Base-by-base conservation (phyloP, 805 yeast genomes). In the Candida ficus region DNA sequence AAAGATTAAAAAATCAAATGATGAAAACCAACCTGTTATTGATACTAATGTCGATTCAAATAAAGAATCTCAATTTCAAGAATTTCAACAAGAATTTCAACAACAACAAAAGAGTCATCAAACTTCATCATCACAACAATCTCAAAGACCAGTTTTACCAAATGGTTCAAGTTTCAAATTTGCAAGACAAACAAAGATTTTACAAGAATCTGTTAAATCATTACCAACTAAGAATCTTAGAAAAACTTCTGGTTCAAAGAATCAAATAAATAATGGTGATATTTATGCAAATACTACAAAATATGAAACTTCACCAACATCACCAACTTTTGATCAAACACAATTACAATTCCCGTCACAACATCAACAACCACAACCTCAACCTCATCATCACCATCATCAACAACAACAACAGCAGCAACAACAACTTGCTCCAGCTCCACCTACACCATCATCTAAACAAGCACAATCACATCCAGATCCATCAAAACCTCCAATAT, bases 151-250 rank as follows among this genome's bases (percentile, higher is more conserved):
- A n/a, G 29, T 33, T 10, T 27, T 52, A 32, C 43, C 31, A 16
- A 14, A 27, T 14, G 39, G 47, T 8, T 29, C 48, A 19, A 35
- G 38, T 4, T 46, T 50, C 29, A 48, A 46, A 23, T 29, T 44
- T 10, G 33, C 26, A 12, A 43, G 38, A 31, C 32, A 42, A 22
- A 35, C 46, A 10, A 33, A 43, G 31, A 39, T 44, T 8, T 39
- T 47, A 21, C 52, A 49, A 32, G 52, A 47, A 8, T 49, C 58
- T 12, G 51, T 43, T n/a, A 46, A 44, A 20, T 41, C 43, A 14
- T 39, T 45, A 7, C 50, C 52, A 13, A 28, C 38, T 12, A 29
- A 34, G 8, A 33, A 35, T n/a, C 26, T 34, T 20, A 31, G 31
- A 21, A 33, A 33, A 17, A 29, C 13, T 14, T 28, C 38, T 5